These are phyloP conservation scores for Chaetothyriales sp. DNA, from an alignment of 2,329 filamentous ascomycete genomes.

Conservation along the genomic window DNA sequence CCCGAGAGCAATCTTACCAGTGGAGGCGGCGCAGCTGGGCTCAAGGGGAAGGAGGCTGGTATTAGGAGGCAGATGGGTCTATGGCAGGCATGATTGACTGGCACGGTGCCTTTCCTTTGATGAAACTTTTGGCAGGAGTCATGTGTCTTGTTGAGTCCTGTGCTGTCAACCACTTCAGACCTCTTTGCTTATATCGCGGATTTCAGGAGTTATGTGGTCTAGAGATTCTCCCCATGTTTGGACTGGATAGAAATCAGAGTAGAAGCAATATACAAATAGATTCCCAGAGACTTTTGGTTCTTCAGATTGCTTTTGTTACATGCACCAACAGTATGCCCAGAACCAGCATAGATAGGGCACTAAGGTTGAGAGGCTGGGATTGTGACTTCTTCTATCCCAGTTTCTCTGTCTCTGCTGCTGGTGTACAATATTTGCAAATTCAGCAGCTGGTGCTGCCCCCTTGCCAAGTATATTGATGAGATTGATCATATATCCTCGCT, in stretches of 20 bases:
- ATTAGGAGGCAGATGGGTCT: conserved; percentile 60
- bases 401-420: not conserved
- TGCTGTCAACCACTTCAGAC: not conserved
- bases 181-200: not conserved
- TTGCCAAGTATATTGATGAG: not conserved
- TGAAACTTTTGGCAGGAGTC: not conserved
- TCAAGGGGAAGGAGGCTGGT: conserved; percentile 33
- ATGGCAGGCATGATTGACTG: conserved; percentile 39
- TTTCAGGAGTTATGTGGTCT: not conserved
- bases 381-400: not conserved
- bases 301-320: not conserved
- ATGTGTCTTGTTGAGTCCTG: not conserved
- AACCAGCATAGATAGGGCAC: not conserved
- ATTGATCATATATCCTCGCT: not conserved
- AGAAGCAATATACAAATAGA: not conserved
- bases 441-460: not conserved
- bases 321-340: not conserved
- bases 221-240: not conserved
- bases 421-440: not conserved
- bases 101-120: not conserved
- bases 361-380: not conserved
- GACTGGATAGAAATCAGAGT: not conserved
- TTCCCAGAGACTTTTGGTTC: not conserved
- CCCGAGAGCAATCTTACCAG: conserved; percentile 24
- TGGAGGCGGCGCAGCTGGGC: conserved; percentile 32